Percentiles rank a stretch among this genome's conserved stretches.
phyloP scores from a whole-genome alignment of 192 early-diverging fungal genomes.

The Coemansia sp. region DNA sequence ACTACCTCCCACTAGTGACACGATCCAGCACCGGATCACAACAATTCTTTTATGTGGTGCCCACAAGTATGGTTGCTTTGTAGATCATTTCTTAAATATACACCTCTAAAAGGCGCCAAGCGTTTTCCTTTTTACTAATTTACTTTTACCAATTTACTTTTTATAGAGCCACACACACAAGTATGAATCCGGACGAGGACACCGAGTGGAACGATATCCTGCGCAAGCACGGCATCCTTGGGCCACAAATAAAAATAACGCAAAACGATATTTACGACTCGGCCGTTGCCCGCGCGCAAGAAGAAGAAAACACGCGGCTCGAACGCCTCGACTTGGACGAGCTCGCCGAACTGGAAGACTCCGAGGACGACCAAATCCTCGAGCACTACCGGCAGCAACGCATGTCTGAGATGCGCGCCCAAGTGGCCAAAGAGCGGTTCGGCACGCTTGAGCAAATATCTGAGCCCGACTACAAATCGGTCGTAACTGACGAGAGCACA shows the following conservation, averaged over 20 bases:
- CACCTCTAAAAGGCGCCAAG: not conserved
- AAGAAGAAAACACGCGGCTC: conserved; percentile 63
- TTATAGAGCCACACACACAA: conserved; percentile 6
- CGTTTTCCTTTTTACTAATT: conserved; percentile 1
- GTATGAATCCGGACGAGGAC: conserved; percentile 63
- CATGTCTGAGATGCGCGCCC: conserved; percentile 80
- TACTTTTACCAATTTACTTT: not conserved
- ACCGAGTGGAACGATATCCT: conserved; percentile 95
- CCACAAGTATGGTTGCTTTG: not conserved
- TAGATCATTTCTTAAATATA: not conserved
- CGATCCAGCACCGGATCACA: no score
- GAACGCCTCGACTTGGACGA: conserved; percentile 79
- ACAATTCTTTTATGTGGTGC: not conserved
- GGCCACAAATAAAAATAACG: conserved; percentile 65
- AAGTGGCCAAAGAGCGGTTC: conserved; percentile 72
- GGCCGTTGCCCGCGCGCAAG: conserved; percentile 52
- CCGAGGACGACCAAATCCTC: conserved; percentile 85
- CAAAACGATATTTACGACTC: conserved; percentile 56
- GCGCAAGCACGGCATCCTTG: conserved; percentile 87
- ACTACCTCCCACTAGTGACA: no score
- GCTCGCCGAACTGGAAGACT: conserved; percentile 91
- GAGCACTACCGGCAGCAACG: conserved; percentile 77
- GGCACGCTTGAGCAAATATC: conserved; percentile 85
- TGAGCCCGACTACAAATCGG: conserved; percentile 85
- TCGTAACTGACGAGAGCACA: conserved; percentile 90